phyloP scores from a whole-genome alignment of 441 rosid species.

The Populus hybrid region DNA sequence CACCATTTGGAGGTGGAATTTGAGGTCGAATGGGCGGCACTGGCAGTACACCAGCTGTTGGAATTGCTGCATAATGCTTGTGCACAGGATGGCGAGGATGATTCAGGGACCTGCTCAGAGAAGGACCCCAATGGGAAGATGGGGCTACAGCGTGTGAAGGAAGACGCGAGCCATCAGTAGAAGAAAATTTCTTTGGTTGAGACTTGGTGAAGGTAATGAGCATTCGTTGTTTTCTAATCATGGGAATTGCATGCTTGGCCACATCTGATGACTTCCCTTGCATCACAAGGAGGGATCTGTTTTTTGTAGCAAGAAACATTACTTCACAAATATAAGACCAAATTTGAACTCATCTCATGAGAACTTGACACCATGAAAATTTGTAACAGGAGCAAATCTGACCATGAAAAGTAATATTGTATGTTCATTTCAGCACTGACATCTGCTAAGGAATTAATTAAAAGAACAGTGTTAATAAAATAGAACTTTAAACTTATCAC shows the following conservation, averaged over 20 bases:
- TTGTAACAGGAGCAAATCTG: neutral
- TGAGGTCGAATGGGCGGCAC: conserved; percentile 55
- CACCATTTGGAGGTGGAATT: conserved; percentile 54
- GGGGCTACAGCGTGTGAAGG: conserved; percentile 31
- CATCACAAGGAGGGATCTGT: conserved; percentile 70
- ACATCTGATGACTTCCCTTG: conserved; percentile 78
- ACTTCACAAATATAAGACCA: conserved; percentile 10
- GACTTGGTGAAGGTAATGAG: conserved; percentile 72
- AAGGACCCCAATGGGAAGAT: conserved; percentile 57
- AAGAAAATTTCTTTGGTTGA: conserved; percentile 47
- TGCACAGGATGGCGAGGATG: conserved; percentile 49
- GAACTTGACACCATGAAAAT: neutral
- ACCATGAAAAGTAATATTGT: neutral
- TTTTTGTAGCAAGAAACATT: conserved; percentile 5
- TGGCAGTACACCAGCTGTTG: conserved; percentile 50
- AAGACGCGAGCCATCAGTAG: conserved; percentile 35
- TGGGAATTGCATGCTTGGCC: conserved; percentile 74
- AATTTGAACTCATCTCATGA: neutral
- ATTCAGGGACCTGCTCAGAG: conserved; percentile 51
- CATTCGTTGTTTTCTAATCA: conserved; percentile 61
- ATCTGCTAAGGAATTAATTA: neutral
- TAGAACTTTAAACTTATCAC: neutral
- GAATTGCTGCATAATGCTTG: conserved; percentile 52
- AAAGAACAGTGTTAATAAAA: neutral
- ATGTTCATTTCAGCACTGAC: neutral